Percentiles rank a stretch among this genome's conserved stretches.
Evolutionary conservation across 345 rosid species (phyloP).

Genomic region (Aquilaria sinensis): DNA sequence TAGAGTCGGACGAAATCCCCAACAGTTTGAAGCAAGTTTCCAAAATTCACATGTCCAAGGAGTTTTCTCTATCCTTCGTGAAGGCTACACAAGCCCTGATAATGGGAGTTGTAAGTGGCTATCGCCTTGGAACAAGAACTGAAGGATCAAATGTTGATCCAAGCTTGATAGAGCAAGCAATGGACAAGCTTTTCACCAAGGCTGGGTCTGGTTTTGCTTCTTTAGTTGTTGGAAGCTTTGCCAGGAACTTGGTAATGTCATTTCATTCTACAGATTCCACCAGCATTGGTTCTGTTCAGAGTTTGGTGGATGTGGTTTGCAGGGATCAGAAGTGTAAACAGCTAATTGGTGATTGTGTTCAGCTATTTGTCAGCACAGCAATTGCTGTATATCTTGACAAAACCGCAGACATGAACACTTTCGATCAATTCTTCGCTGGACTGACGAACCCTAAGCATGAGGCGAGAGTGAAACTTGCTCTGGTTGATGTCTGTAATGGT

Average conservation of each 20-base stretch:
- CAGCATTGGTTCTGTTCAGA: slow-evolving; percentile 14
- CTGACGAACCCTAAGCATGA: slow-evolving; percentile 71
- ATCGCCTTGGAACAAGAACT: slow-evolving; percentile 16
- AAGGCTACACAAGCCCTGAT: slow-evolving; percentile 50
- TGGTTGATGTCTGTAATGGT: slow-evolving; percentile 49
- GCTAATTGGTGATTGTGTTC: slow-evolving; percentile 66
- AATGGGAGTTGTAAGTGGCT: slow-evolving; percentile 42
- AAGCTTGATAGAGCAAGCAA: slow-evolving; percentile 40
- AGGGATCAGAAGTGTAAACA: slow-evolving; percentile 31
- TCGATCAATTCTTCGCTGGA: slow-evolving; percentile 60
- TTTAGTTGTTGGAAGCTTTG: slow-evolving; percentile 76
- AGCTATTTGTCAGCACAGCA: slow-evolving; percentile 68
- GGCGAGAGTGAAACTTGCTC: slow-evolving; percentile 36
- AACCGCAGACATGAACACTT: slow-evolving; percentile 54
- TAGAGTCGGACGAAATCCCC: slow-evolving; percentile 67
- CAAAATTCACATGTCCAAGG: slow-evolving; percentile 47
- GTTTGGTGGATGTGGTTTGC: slow-evolving; percentile 41
- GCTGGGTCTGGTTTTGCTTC: slow-evolving; percentile 75
- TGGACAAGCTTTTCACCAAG: slow-evolving; percentile 56
- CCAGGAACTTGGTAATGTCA: slow-evolving; percentile 61
- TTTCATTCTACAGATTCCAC: slow-evolving; percentile 16
- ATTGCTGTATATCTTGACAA: slow-evolving; percentile 78
- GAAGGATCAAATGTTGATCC: slow-evolving; percentile 21
- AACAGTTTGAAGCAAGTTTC: slow-evolving; percentile 67
- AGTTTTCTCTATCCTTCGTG: slow-evolving; percentile 40